A percentile compares a stretch with the other conserved stretches of the same genome.
Conservation (phyloP, 2,329 filamentous ascomycete species). For the Penicillium sp. region DNA sequence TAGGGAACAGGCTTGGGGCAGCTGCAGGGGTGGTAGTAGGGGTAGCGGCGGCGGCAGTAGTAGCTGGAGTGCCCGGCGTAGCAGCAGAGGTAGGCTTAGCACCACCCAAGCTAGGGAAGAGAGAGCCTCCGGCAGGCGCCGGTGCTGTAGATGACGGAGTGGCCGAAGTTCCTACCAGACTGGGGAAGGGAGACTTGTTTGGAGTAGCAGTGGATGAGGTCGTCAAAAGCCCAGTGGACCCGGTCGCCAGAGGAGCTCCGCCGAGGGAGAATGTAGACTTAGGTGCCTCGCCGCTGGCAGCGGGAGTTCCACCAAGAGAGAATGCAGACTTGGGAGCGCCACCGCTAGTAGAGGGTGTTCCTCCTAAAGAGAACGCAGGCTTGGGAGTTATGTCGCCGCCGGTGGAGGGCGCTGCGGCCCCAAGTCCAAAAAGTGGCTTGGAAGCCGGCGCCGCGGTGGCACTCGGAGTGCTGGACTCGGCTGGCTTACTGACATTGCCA, state of each 20-base stretch:
- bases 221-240: too few species aligned
- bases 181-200: conserved; percentile 44
- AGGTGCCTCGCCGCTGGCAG: conserved; percentile 32
- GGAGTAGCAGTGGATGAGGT: conserved; percentile 40
- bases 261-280: conserved; percentile 5
- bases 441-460: conserved; percentile 32
- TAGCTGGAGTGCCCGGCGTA: conserved; percentile 37
- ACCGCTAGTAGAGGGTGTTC: conserved; percentile 27
- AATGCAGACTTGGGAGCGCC: conserved; percentile 23
- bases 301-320: conserved; percentile 39
- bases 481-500: conserved; percentile 40
- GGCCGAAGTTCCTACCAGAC: conserved; percentile 37
- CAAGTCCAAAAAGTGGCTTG: conserved; percentile 39
- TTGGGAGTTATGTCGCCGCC: conserved; percentile 21
- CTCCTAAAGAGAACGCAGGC: conserved; percentile 38
- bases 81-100: conserved; percentile 39
- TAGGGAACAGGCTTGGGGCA: conserved; percentile 33
- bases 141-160: conserved; percentile 41
- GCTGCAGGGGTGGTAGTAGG: conserved; percentile 37
- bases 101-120: conserved; percentile 40
- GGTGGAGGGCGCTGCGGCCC: conserved; percentile 27
- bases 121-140: conserved; percentile 34
- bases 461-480: conserved; percentile 37
- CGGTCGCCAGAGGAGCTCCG: too few species aligned
- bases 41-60: conserved; percentile 40